Percentiles rank a stretch among this genome's conserved stretches.
Conservation (phyloP, 2,329 filamentous ascomycete genomes). For the Fusarium pseudograminearum region DNA sequence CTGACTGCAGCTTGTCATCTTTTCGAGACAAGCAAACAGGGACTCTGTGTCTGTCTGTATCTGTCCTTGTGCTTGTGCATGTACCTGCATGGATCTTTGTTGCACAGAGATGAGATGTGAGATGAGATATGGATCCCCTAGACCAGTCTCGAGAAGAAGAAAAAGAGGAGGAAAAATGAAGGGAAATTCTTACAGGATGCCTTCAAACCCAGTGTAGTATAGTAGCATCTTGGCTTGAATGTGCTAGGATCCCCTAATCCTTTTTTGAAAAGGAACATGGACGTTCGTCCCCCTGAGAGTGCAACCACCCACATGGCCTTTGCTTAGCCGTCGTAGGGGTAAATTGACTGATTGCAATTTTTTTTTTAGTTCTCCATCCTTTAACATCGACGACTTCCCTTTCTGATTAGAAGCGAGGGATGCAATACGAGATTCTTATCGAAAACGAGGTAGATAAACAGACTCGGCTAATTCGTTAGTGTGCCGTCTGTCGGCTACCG, state of each 20-base stretch:
- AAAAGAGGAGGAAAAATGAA: neutral
- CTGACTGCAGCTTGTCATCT: constrained; percentile 35
- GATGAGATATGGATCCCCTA: constrained; percentile 7
- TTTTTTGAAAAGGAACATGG: neutral
- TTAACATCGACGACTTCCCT: constrained; percentile 8
- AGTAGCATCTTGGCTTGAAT: constrained; percentile 18
- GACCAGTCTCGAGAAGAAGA: neutral
- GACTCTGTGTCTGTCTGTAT: neutral
- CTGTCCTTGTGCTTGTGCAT: constrained; percentile 1
- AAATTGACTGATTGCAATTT: constrained; percentile 14
- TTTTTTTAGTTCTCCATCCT: neutral
- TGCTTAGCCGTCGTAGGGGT: constrained; percentile 3
- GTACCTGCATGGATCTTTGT: constrained; percentile 33
- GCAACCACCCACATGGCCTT: constrained; percentile 10
- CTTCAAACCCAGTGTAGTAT: constrained; percentile 21
- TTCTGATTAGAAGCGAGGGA: neutral
- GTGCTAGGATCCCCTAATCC: constrained; percentile 12
- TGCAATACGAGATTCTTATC: constrained; percentile 11
- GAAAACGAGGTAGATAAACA: constrained; percentile 2
- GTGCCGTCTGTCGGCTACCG: constrained; percentile 5
- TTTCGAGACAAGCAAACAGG: constrained; percentile 10
- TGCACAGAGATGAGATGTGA: constrained; percentile 31
- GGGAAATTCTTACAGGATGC: constrained; percentile 9
- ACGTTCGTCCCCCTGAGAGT: constrained; percentile 10
- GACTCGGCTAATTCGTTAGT: constrained; percentile 23